Conservation (phyloP, 2,329 filamentous ascomycete genomes). For the Ophiostoma ulmi region DNA sequence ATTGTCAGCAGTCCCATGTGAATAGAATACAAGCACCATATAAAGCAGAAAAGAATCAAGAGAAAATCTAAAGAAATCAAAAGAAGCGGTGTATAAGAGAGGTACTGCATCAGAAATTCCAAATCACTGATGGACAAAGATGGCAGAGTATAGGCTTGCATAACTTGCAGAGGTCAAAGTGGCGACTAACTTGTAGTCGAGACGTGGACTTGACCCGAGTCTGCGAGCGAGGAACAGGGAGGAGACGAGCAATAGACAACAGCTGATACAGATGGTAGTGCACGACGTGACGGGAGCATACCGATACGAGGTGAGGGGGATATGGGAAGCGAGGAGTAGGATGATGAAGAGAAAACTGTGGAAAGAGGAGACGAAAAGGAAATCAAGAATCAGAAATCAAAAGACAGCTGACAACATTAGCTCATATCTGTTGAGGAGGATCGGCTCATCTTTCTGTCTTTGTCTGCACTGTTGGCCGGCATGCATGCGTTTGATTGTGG, state of each 20-base stretch:
- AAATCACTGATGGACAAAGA: neutral
- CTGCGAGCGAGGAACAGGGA: neutral
- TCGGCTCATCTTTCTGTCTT: slow-evolving; percentile 1
- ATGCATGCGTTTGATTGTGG: neutral
- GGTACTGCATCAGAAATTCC: neutral
- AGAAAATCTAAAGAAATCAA: neutral
- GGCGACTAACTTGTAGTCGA: neutral
- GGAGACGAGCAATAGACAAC: neutral
- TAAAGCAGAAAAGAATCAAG: neutral
- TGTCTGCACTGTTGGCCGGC: neutral
- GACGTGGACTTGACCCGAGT: neutral
- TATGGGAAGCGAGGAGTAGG: neutral
- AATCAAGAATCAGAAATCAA: too few relatives aligned
- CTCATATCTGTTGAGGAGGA: neutral
- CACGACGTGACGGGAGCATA: neutral
- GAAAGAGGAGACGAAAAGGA: neutral
- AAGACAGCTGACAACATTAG: neutral
- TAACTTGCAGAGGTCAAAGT: neutral
- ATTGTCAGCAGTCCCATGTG: too few relatives aligned
- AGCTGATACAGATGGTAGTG: neutral
- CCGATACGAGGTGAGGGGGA: slow-evolving; percentile 3
- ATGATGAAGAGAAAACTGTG: neutral
- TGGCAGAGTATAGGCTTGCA: neutral
- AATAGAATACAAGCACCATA: too few relatives aligned
- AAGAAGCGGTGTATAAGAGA: neutral